Evolutionary conservation across 331 rosid species (phyloP).

Genomic region (Pyrus hybrid): DNA sequence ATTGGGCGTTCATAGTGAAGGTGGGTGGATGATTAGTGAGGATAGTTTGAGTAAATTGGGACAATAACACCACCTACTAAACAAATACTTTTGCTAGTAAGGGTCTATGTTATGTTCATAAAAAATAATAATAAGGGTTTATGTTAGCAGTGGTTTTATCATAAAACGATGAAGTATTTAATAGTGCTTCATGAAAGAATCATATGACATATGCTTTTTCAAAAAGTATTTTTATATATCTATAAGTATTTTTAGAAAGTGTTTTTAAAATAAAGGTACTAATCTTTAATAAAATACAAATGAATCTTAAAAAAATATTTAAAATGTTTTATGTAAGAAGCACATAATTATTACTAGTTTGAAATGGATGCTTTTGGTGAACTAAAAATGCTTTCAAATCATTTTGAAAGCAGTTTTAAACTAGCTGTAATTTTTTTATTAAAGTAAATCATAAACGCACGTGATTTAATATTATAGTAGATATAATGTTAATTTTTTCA

Average conservation of each 20-base stretch:
- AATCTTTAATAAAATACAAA: too few relatives aligned
- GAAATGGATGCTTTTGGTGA: too few relatives aligned
- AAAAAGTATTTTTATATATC: accelerated
- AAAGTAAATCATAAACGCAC: too few relatives aligned
- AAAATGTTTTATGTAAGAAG: too few relatives aligned
- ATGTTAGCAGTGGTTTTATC: not conserved
- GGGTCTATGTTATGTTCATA: not conserved
- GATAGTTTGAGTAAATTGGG: not conserved
- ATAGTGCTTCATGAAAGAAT: not conserved
- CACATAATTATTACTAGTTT: too few relatives aligned
- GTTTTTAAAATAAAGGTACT: too few relatives aligned
- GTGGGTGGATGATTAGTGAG: not conserved
- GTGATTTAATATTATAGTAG: accelerated
- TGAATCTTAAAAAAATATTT: too few relatives aligned
- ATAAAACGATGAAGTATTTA: not conserved
- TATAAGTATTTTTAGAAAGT: accelerated
- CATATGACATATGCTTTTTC: accelerated
- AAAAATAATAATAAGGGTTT: too few relatives aligned
- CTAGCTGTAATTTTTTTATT: too few relatives aligned
- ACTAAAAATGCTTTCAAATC: accelerated
- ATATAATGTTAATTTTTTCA: too few relatives aligned
- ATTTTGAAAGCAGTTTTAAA: too few relatives aligned
- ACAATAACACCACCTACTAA: not conserved
- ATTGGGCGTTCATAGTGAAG: not conserved
- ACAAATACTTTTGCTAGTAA: not conserved